Evolutionary conservation across 1,284 basidiomycete genomes (phyloP).

Genomic region (Inonotus obliquus): DNA sequence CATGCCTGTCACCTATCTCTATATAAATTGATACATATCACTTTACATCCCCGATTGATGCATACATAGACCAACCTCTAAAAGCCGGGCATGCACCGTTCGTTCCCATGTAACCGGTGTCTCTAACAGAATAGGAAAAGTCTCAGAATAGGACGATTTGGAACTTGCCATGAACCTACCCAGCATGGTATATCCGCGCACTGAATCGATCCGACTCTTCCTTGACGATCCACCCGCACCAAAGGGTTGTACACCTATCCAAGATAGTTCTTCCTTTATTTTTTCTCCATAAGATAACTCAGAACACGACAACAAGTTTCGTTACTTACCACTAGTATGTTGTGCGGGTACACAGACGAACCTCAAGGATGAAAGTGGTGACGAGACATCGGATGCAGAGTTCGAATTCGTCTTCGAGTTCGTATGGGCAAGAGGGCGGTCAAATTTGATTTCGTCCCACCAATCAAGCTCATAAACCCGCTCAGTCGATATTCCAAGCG

Average conservation of each 20-base stretch:
- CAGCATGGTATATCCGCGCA: constrained; percentile 26
- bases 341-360: constrained; percentile 32
- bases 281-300: not conserved
- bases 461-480: constrained; percentile 30
- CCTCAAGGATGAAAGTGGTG: constrained; percentile 15
- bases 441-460: constrained; percentile 26
- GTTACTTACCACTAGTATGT: constrained; percentile 29
- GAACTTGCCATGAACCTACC: constrained; percentile 19
- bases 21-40: not conserved
- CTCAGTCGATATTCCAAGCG: constrained; percentile 25
- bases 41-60: not conserved
- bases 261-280: constrained; percentile 26
- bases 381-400: not conserved
- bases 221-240: constrained; percentile 32
- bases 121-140: constrained; percentile 20
- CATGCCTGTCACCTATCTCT: constrained; percentile 32
- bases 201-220: constrained; percentile 10
- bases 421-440: not conserved
- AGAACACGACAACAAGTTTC: not conserved
- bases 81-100: constrained; percentile 30
- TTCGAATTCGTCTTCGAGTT: not conserved
- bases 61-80: constrained; percentile 22
- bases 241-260: constrained; percentile 29
- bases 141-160: not conserved
- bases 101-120: constrained; percentile 30